Conservation (phyloP, 352 stramenopile species). For the Blastocystis sp. region DNA sequence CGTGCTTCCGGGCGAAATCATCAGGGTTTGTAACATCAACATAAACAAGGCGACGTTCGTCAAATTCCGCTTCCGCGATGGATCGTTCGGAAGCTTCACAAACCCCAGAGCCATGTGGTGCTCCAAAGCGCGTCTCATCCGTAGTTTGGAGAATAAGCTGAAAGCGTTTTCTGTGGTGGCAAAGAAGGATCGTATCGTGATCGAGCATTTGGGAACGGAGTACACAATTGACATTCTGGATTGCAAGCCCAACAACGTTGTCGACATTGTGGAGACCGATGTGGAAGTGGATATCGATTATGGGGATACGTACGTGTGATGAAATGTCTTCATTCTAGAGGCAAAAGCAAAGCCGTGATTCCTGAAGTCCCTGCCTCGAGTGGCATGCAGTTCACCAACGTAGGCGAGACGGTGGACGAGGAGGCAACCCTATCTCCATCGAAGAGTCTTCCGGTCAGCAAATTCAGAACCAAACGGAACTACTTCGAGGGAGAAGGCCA, state of each 20-base stretch:
- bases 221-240: slow-evolving; percentile 49
- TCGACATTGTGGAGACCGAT: slow-evolving; percentile 54
- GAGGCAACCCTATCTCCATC: background rate
- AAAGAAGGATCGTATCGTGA: slow-evolving; percentile 26
- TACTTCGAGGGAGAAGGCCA: slow-evolving; percentile 48
- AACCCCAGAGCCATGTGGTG: slow-evolving; percentile 55
- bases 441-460: background rate
- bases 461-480: slow-evolving; percentile 16
- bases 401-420: slow-evolving; percentile 5
- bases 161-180: slow-evolving; percentile 47
- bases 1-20: slow-evolving; percentile 1
- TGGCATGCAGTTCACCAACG: background rate
- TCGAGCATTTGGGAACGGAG: slow-evolving; percentile 51
- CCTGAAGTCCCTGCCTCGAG: background rate
- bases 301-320: background rate
- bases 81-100: slow-evolving; percentile 13
- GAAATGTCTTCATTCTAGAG: background rate
- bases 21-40: slow-evolving; percentile 34
- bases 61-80: slow-evolving; percentile 45
- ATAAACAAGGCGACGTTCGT: slow-evolving; percentile 42
- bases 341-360: slow-evolving; percentile 9
- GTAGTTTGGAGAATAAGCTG: slow-evolving; percentile 61
- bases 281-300: slow-evolving; percentile 66
- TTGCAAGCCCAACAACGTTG: slow-evolving; percentile 17
- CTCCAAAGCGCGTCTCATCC: background rate